Conservation (phyloP, 305 asterid genomes). For the Rubia occidens region DNA sequence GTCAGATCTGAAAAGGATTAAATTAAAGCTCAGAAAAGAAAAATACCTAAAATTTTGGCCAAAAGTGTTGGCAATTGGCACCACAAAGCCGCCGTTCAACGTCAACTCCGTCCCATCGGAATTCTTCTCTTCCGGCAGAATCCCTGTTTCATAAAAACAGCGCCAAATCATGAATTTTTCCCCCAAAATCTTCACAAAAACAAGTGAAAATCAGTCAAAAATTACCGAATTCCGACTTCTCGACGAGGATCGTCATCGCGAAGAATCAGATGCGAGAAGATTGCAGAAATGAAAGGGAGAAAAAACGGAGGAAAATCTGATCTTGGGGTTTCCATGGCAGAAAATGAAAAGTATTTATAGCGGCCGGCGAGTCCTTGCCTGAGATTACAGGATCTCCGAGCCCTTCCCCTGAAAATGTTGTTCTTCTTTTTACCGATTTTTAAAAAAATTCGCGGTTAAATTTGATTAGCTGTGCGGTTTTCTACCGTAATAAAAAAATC, state of each 20-base stretch:
- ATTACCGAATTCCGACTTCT: constrained; percentile 36
- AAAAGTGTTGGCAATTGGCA: constrained; percentile 64
- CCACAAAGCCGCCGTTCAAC: constrained; percentile 43
- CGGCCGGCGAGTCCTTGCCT: constrained; percentile 62
- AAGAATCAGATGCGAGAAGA: background rate
- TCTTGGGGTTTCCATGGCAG: constrained; percentile 7
- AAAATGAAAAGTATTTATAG: constrained; percentile 43
- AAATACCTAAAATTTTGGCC: constrained; percentile 66
- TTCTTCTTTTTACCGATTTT: background rate
- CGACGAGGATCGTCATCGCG: constrained; percentile 45
- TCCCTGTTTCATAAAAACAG: constrained; percentile 24
- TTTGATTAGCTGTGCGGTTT: background rate
- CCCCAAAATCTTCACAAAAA: too few species aligned
- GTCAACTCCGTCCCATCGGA: constrained; percentile 25
- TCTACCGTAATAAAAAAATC: background rate
- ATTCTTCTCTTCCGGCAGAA: constrained; percentile 35
- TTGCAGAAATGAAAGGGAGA: background rate
- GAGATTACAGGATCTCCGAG: constrained; percentile 49
- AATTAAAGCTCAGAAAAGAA: too few species aligned
- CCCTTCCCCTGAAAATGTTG: constrained; percentile 47
- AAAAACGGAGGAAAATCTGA: background rate
- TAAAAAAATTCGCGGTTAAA: background rate
- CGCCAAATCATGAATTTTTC: background rate
- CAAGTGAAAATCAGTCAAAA: background rate
- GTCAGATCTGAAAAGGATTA: background rate